Evolutionary conservation across 148 eudicot genomes (phyloP).

Genomic region (Diospyros lotus): DNA sequence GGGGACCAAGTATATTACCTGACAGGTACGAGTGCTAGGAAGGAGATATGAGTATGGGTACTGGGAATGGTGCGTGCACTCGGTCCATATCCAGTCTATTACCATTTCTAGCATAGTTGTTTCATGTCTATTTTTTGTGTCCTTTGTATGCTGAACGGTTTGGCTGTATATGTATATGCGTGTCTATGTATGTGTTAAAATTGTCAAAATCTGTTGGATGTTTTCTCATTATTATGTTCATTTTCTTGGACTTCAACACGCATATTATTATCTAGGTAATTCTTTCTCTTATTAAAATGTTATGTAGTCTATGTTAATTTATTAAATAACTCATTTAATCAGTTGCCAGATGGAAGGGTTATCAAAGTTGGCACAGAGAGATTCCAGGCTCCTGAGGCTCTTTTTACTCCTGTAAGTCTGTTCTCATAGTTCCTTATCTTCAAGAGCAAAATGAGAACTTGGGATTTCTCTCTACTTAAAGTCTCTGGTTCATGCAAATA

Average conservation of each 20-base stretch:
- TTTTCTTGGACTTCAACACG: not conserved
- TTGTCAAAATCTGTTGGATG: not conserved
- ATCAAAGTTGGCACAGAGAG: conserved; percentile 97
- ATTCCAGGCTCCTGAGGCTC: conserved; percentile 99
- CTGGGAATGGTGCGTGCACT: no score
- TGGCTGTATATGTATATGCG: not conserved
- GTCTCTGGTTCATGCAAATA: not conserved
- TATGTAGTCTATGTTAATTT: not conserved
- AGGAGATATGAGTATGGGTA: no score
- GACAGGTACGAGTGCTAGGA: no score
- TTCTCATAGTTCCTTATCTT: not conserved
- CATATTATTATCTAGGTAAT: not conserved
- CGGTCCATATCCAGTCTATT: no score
- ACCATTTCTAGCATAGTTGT: no score
- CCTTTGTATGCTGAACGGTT: not conserved
- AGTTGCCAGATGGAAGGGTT: conserved; percentile 98
- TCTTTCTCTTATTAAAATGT: not conserved
- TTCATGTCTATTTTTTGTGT: not conserved
- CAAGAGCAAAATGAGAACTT: not conserved
- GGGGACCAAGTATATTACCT: no score
- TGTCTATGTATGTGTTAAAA: not conserved
- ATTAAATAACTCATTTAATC: conserved; percentile 16
- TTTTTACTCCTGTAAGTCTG: conserved; percentile 85
- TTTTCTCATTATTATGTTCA: not conserved
- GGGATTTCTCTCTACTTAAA: not conserved